Conservation (phyloP, 2,329 filamentous ascomycete genomes). For the Endoconidiophora laricicola region DNA sequence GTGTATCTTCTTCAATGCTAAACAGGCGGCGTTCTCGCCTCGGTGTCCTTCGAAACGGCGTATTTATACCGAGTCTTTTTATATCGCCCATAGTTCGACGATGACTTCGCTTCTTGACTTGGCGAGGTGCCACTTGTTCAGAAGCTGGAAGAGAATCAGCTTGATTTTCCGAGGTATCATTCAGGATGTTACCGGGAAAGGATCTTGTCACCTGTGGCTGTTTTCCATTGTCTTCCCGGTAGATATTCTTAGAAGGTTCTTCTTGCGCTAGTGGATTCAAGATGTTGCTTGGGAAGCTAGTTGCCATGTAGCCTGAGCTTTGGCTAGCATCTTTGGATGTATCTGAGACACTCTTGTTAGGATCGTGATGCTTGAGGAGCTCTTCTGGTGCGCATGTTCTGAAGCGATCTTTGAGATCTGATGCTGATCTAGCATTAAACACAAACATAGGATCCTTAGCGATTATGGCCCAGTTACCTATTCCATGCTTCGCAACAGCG, state of each 20-base stretch:
- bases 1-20: constrained; percentile 43
- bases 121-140: constrained; percentile 18
- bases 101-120: constrained; percentile 35
- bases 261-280: constrained; percentile 12
- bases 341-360: neutral
- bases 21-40: constrained; percentile 44
- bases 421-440: constrained; percentile 44
- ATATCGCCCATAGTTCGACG: constrained; percentile 40
- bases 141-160: too few relatives aligned
- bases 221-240: neutral
- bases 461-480: constrained; percentile 50
- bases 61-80: constrained; percentile 40
- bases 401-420: constrained; percentile 49
- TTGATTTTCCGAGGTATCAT: constrained; percentile 16
- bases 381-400: constrained; percentile 49
- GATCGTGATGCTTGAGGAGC: constrained; percentile 21
- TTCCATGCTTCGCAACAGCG: constrained; percentile 44
- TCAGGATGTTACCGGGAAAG: constrained; percentile 12
- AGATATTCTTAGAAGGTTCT: neutral
- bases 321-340: constrained; percentile 16
- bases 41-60: constrained; percentile 44
- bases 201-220: neutral
- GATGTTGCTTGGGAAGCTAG: constrained; percentile 1
- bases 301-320: neutral
- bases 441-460: constrained; percentile 42